Evolutionary conservation across 1,284 basidiomycete genomes (phyloP).

Genomic region (Pascua sp.): DNA sequence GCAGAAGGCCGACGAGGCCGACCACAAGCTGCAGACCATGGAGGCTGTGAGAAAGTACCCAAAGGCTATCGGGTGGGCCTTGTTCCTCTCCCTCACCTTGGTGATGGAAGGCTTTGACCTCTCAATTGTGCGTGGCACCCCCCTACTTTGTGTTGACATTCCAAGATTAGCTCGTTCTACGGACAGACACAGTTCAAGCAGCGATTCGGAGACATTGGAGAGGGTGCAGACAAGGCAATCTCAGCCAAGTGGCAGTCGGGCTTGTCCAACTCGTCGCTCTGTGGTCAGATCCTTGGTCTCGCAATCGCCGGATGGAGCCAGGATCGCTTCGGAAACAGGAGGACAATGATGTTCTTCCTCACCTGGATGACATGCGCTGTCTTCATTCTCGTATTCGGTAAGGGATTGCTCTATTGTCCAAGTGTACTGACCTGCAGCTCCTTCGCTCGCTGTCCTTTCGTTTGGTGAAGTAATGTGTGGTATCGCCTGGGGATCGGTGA

Average conservation of each 20-base stretch:
- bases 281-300: conserved; percentile 33
- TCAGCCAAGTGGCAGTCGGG: conserved; percentile 51
- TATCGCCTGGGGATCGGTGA: conserved; percentile 6
- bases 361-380: conserved; percentile 29
- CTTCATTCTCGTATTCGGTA: conserved; percentile 45
- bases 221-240: conserved; percentile 16
- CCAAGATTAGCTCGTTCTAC: conserved; percentile 22
- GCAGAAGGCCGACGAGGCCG: conserved; percentile 6
- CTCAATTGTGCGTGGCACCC: background rate
- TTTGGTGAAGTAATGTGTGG: conserved; percentile 23
- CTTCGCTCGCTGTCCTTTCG: conserved; percentile 13
- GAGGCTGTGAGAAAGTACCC: conserved; percentile 28
- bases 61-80: conserved; percentile 24
- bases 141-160: background rate
- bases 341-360: conserved; percentile 42
- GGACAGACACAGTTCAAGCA: conserved; percentile 30
- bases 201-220: conserved; percentile 24
- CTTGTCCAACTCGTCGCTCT: conserved; percentile 40
- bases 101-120: conserved; percentile 9
- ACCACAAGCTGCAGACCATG: conserved; percentile 11
- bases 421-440: background rate
- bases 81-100: conserved; percentile 24
- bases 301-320: conserved; percentile 31
- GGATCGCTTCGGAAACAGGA: conserved; percentile 45
- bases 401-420: conserved; percentile 26